Conservation (phyloP, 441 rosid species). For the Populus trichocarpa region DNA sequence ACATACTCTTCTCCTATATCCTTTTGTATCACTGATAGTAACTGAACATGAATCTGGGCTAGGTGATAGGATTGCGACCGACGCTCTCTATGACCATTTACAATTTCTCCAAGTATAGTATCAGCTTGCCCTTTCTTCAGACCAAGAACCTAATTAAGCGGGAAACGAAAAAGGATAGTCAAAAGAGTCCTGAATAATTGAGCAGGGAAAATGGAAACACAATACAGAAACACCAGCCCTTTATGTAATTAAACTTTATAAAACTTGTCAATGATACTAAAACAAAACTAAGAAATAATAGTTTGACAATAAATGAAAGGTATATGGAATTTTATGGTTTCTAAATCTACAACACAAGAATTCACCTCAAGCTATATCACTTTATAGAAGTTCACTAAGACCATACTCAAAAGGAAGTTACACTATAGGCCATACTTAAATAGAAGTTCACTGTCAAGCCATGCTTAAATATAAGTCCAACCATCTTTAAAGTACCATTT, state of each 20-base stretch:
- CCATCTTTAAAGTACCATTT: neutral
- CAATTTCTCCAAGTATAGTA: conserved; percentile 55
- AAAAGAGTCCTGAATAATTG: neutral
- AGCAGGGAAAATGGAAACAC: neutral
- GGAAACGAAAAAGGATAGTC: neutral
- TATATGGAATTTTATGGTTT: neutral
- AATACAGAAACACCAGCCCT: neutral
- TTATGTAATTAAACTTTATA: too few species aligned
- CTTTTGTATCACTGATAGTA: conserved; percentile 46
- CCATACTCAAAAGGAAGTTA: neutral
- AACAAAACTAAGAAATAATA: neutral
- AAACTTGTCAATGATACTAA: neutral
- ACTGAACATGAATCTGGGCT: conserved; percentile 53
- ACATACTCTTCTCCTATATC: conserved; percentile 55
- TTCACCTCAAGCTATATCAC: neutral
- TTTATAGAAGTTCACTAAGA: neutral
- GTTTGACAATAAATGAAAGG: neutral
- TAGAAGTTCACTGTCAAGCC: neutral
- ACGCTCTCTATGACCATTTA: conserved; percentile 42
- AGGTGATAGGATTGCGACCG: conserved; percentile 37
- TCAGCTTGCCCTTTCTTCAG: conserved; percentile 71
- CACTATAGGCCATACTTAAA: neutral
- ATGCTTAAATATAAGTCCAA: neutral
- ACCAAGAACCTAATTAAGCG: conserved; percentile 48
- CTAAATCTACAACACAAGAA: neutral